Evolutionary conservation across 305 asterid species (phyloP).

Genomic region (Solanum aculeatissimum): DNA sequence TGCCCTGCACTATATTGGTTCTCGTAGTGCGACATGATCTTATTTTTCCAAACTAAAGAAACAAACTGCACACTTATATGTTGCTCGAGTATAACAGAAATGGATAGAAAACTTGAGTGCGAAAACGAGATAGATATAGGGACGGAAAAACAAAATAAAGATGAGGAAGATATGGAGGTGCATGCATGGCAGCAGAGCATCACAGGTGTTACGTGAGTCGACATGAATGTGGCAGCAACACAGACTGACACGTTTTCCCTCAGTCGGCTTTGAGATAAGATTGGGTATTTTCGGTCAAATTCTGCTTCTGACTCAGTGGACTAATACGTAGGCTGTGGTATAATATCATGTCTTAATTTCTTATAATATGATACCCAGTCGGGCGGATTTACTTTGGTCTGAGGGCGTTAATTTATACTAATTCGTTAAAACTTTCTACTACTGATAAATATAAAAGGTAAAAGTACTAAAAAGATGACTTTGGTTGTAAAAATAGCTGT

Average conservation of each 20-base stretch:
- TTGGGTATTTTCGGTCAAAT: neutral
- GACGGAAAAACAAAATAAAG: neutral
- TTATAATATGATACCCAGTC: no score
- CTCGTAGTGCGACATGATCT: neutral
- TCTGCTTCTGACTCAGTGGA: neutral
- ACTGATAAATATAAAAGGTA: no score
- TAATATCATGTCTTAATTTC: no score
- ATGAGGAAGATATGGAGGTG: neutral
- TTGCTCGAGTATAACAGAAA: neutral
- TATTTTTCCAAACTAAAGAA: neutral
- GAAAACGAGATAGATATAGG: neutral
- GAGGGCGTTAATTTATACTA: no score
- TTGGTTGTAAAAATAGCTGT: no score
- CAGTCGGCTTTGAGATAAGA: neutral
- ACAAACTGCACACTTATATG: neutral
- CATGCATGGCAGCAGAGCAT: neutral
- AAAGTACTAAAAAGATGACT: no score
- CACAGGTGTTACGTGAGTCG: neutral
- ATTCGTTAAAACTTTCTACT: no score
- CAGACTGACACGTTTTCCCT: neutral
- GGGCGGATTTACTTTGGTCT: no score
- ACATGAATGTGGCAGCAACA: neutral
- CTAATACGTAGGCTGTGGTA: no score
- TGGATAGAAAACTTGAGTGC: neutral
- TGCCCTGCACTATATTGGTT: constrained; percentile 4